These are phyloP conservation scores for Chytriomyces hyalinus DNA, from an alignment of 192 early-diverging fungal species.

Conservation along the genomic window DNA sequence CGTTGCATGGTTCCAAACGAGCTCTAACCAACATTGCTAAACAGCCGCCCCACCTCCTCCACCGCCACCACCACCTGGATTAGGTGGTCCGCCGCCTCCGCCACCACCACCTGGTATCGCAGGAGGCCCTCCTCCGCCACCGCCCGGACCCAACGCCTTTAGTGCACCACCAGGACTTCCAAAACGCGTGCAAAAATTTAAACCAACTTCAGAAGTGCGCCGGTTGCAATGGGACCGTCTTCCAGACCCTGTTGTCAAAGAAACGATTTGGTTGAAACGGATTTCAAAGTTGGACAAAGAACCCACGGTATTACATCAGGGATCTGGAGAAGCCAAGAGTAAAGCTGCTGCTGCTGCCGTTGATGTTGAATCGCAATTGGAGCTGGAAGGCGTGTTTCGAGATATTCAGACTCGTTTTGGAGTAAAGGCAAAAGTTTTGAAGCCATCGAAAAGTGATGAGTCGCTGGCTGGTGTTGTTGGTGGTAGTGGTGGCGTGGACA, in stretches of 20 bases:
- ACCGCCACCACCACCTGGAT: conserved; percentile 35
- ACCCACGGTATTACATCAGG: background rate
- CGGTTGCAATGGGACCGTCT: conserved; percentile 53
- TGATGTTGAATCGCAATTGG: conserved; percentile 42
- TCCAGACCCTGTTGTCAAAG: conserved; percentile 39
- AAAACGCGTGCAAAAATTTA: conserved; percentile 46
- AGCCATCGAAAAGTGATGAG: conserved; percentile 9
- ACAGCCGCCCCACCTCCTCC: conserved; percentile 31
- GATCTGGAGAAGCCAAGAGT: background rate
- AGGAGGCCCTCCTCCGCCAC: conserved; percentile 36
- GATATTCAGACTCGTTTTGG: conserved; percentile 50
- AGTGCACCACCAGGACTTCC: conserved; percentile 10
- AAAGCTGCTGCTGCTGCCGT: background rate
- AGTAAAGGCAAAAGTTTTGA: conserved; percentile 19
- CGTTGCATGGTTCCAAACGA: background rate
- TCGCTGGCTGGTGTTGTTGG: background rate
- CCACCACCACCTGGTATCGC: conserved; percentile 41
- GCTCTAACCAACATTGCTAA: background rate
- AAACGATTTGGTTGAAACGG: conserved; percentile 46
- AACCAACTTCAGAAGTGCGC: conserved; percentile 43
- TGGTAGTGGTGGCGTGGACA: background rate
- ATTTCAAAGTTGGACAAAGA: conserved; percentile 11
- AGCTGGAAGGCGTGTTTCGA: conserved; percentile 45
- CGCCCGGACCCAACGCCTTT: conserved; percentile 23
- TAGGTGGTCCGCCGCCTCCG: conserved; percentile 37